Base-by-base conservation (phyloP, 1,284 basidiomycete genomes). In the Ustilago trichophora region DNA sequence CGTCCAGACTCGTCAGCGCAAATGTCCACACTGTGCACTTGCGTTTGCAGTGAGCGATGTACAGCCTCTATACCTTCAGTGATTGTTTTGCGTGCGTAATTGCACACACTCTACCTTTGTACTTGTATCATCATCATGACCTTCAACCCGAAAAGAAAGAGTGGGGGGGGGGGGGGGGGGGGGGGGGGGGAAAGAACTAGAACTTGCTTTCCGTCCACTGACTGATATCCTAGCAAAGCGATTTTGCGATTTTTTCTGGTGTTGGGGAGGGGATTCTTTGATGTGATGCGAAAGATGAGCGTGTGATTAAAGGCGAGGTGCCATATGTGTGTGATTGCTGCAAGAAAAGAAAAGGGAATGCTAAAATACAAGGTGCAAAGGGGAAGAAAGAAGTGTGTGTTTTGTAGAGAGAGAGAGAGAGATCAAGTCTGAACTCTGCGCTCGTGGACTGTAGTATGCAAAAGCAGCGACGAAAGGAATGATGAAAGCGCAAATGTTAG, bases 1-100 rank as follows among this genome's bases (percentile, higher is more conserved):
- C 31, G 87, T 98, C 73, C 85, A 90, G 43, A 94, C 91, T 24
- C 88, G 95, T 62, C 94, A 97, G 82, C 89, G 95, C 41, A 97
- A 97, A 83, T 98, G 95, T 82, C 95, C 95, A 15, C 89, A 90
- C 18, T 98, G 95, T 81, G 90, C 90, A 66, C 78, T 91, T 32
- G 84, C 87, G 1, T 98, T 98, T 83, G 89, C 90, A 6, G 88
- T 89, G 75, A 90, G 89, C 62, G 94, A 98, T 71, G 91, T 93
- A 19, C 88, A 92, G 80, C 86, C 87, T 43, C 83, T 98, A 47
- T 97, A 88, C 82, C 91, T 76, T 58, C 71, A 72, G 64, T 80
- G 41, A 64, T 32, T n/a, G n/a, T n/a, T n/a, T n/a, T n/a, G n/a
- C n/a, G n/a, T n/a, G n/a, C n/a, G n/a, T n/a, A n/a, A n/a, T n/a